Evolutionary conservation across 768 basidiomycete genomes (phyloP), one percentile per base, ranked within the genome.

Genomic region (Pulveroboletus sp.): DNA sequence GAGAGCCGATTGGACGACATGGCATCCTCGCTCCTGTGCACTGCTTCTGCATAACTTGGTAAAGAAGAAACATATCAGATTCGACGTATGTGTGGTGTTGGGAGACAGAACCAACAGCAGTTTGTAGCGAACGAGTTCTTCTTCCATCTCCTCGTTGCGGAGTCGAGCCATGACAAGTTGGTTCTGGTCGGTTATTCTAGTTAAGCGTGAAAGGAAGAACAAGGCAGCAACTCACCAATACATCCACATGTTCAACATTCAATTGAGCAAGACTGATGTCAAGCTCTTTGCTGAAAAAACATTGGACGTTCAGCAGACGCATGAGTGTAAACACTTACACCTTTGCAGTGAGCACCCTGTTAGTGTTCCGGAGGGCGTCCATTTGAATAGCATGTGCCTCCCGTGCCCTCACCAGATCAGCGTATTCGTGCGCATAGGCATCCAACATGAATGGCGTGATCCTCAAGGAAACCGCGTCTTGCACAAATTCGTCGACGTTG

Each of bases 371-470:
- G 20, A 99, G 76, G 30, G 78, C 75, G 58, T 96, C 95, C 64
- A 97, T 76, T 68, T 94, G 89, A 20, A 78, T 69, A 0, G 86
- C 83, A 69, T 95, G 92, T 50, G 88, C 87, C 51, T 93, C 91
- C 30, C 82, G 83, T 43, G 79, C 78, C 20, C 84, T 80, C 50
- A 89, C 71, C 46, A 83, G 69, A 50, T 95, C 93, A 55, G 89
- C 83, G 63, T 93, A 95, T 70, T 96, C 93, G 46, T 83, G 87
- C 27, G 85, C 80, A 63, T 90, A 95, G 17, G 82, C 77, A 61
- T 97, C 95, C 34, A 98, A 75, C 91, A 94, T 93, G 70, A 98
- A 94, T 0, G 96, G 91, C 5, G 94, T 96, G 56, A 99, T 92
- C 54, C 79, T 79, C 59, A 96, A 70, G 19, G 83, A 81, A 50